These are phyloP conservation scores for Toxoplasma gondii DNA, from an alignment of 169 alveolate species.

Conservation along the genomic window DNA sequence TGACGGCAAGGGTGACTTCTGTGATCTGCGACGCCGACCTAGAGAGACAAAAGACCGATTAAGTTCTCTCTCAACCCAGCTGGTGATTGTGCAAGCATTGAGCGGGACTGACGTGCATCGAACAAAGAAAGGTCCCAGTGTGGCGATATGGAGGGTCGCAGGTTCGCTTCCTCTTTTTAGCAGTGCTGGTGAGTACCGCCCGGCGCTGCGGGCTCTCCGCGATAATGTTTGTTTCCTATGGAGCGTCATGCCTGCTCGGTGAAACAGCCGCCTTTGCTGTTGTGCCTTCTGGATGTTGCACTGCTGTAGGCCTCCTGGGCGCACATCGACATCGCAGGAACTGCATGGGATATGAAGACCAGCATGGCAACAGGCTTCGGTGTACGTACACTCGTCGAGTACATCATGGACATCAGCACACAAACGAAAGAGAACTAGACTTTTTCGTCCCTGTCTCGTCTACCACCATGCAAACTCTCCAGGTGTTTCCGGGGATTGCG, in stretches of 20 bases:
- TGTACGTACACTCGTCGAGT: slow-evolving; percentile 62
- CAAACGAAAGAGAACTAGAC: neutral
- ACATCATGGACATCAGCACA: neutral
- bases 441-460: too few relatives aligned
- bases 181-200: too few relatives aligned
- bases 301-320: slow-evolving; percentile 85
- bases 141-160: too few relatives aligned
- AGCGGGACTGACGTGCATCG: too few relatives aligned
- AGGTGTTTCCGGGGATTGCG: too few relatives aligned
- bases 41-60: too few relatives aligned
- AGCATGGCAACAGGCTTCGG: slow-evolving; percentile 67
- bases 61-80: too few relatives aligned
- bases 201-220: too few relatives aligned
- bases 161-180: too few relatives aligned
- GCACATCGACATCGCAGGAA: slow-evolving; percentile 97
- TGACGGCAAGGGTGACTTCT: neutral
- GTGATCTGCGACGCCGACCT: neutral
- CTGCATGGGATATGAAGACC: slow-evolving; percentile 74
- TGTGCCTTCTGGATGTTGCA: neutral
- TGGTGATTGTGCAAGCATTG: too few relatives aligned
- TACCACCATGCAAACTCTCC: too few relatives aligned
- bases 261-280: neutral
- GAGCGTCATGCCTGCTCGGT: neutral
- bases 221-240: neutral
- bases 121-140: too few relatives aligned